Conservation (phyloP, 2,329 filamentous ascomycete genomes). For the Monosporascus sp. region DNA sequence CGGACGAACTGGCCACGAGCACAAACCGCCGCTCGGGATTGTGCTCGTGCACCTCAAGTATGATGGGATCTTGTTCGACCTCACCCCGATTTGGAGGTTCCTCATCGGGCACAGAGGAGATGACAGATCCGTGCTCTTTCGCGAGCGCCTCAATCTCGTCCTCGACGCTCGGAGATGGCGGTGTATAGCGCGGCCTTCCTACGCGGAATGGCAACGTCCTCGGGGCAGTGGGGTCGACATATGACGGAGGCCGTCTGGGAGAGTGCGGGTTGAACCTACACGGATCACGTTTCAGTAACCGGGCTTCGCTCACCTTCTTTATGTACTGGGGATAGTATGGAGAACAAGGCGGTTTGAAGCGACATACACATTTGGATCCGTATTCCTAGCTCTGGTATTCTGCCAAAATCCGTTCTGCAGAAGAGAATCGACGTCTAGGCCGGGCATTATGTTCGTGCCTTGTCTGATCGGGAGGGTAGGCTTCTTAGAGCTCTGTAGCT, state of each 20-base stretch:
- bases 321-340: background rate
- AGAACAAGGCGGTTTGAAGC: constrained; percentile 2
- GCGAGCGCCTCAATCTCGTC: constrained; percentile 61
- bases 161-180: constrained; percentile 63
- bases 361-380: constrained; percentile 22
- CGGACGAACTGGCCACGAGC: constrained; percentile 39
- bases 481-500: constrained; percentile 18
- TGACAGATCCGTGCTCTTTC: constrained; percentile 48
- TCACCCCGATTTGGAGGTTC: constrained; percentile 57
- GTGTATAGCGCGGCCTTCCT: constrained; percentile 33
- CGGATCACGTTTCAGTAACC: constrained; percentile 13
- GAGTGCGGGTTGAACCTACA: constrained; percentile 11
- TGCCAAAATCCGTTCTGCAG: constrained; percentile 27
- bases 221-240: constrained; percentile 15
- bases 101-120: constrained; percentile 37
- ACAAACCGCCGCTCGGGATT: constrained; percentile 64
- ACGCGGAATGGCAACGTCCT: constrained; percentile 15
- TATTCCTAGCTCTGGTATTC: constrained; percentile 21
- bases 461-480: constrained; percentile 7
- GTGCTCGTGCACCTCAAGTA: constrained; percentile 56
- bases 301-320: background rate
- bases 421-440: constrained; percentile 20
- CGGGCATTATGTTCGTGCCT: constrained; percentile 19
- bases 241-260: constrained; percentile 13
- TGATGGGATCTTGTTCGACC: constrained; percentile 62